Conservation (phyloP, 192 early-diverging fungal genomes). For the Podila clonocystis region DNA sequence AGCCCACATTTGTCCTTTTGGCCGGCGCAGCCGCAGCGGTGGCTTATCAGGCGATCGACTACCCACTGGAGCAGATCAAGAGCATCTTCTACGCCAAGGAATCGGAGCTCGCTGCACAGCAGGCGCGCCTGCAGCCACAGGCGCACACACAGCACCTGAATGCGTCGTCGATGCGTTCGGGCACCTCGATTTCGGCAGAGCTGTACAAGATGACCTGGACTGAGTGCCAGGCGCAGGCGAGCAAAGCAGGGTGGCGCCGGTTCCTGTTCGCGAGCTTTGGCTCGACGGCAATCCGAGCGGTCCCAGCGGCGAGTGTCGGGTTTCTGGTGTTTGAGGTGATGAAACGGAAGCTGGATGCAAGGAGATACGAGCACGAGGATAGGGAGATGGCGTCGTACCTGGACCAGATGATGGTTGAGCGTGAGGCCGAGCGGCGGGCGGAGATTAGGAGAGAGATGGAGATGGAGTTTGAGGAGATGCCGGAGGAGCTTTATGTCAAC, state of each 20-base stretch:
- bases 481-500: not conserved
- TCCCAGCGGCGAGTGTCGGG: constrained; percentile 70
- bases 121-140: constrained; percentile 5
- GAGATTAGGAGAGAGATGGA: constrained; percentile 11
- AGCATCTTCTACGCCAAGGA: constrained; percentile 74
- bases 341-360: constrained; percentile 62
- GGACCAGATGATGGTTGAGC: constrained; percentile 40
- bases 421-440: constrained; percentile 20
- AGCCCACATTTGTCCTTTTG: constrained; percentile 65
- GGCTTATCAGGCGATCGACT: constrained; percentile 79
- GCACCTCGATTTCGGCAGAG: constrained; percentile 24
- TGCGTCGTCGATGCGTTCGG: constrained; percentile 44
- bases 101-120: constrained; percentile 60
- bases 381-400: constrained; percentile 42
- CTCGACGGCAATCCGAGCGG: constrained; percentile 55
- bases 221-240: constrained; percentile 60
- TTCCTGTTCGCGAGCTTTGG: constrained; percentile 66
- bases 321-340: constrained; percentile 73
- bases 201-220: constrained; percentile 62
- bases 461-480: not conserved
- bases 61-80: constrained; percentile 74
- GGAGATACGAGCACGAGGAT: constrained; percentile 49
- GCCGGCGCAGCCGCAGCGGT: constrained; percentile 69
- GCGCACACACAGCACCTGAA: constrained; percentile 53
- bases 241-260: constrained; percentile 47